phyloP scores from a whole-genome alignment of 306 rosid species.

The Lablab purpureus region DNA sequence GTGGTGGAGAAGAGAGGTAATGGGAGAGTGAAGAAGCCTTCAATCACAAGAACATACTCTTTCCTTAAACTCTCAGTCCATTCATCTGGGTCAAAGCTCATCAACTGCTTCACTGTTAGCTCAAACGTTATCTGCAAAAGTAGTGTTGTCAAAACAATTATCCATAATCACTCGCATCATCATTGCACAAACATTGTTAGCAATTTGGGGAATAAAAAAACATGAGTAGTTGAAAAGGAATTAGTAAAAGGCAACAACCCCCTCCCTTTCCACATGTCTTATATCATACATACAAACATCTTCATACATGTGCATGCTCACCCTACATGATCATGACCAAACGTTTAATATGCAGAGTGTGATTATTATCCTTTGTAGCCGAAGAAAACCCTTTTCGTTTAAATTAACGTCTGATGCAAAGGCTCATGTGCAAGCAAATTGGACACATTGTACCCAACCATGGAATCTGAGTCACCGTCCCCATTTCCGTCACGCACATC shows the following conservation, averaged over 20 bases:
- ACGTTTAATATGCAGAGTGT: conserved; percentile 45
- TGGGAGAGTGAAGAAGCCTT: conserved; percentile 92
- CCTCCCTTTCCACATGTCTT: conserved; percentile 5
- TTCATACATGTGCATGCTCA: conserved; percentile 48
- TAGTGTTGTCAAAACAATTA: background rate
- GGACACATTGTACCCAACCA: conserved; percentile 41
- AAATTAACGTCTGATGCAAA: conserved; percentile 40
- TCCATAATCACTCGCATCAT: background rate
- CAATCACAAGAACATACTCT: conserved; percentile 85
- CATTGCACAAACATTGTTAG: conserved; percentile 35
- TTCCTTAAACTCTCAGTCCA: conserved; percentile 88
- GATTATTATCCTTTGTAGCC: conserved; percentile 47
- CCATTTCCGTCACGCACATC: conserved; percentile 42
- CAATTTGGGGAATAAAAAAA: conserved; percentile 22
- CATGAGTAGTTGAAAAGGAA: background rate
- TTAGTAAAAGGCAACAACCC: background rate
- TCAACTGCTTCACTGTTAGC: conserved; percentile 91
- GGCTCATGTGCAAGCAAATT: conserved; percentile 38
- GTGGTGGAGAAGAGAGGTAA: conserved; percentile 81
- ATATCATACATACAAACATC: background rate
- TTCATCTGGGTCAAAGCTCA: conserved; percentile 96
- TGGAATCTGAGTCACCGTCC: conserved; percentile 60
- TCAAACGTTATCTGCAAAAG: conserved; percentile 87
- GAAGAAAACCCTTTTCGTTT: conserved; percentile 31
- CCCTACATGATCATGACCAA: conserved; percentile 41